Evolutionary conservation across 1,284 basidiomycete genomes (phyloP).

Genomic region (Trichosporon inkin): DNA sequence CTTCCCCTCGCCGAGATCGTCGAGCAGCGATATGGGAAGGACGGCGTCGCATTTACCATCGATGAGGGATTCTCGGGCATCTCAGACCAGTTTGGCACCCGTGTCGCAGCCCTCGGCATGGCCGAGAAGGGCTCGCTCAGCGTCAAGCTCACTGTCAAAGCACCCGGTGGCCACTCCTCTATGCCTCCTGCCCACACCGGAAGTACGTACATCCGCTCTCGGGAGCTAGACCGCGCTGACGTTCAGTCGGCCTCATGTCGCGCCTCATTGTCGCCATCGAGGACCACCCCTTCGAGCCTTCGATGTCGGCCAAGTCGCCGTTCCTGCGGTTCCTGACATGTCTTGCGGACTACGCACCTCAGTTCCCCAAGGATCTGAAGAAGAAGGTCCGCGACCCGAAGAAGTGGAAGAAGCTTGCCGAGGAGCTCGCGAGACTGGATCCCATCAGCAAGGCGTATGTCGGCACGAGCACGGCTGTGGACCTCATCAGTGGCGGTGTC

Average conservation of each 20-base stretch:
- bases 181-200: conserved; percentile 49
- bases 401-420: conserved; percentile 50
- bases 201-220: conserved; percentile 32
- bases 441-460: conserved; percentile 43
- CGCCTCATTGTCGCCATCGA: conserved; percentile 45
- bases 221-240: neutral
- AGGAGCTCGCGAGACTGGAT: conserved; percentile 39
- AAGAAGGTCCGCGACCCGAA: conserved; percentile 40
- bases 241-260: conserved; percentile 48
- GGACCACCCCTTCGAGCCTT: conserved; percentile 42
- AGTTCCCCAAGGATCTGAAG: conserved; percentile 43
- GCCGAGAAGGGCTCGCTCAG: conserved; percentile 53
- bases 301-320: conserved; percentile 46
- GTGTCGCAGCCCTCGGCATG: conserved; percentile 50
- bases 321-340: conserved; percentile 53
- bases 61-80: conserved; percentile 53
- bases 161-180: conserved; percentile 47
- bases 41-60: conserved; percentile 51
- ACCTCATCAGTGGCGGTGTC: conserved; percentile 48
- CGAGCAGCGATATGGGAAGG: conserved; percentile 45
- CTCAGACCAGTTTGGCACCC: conserved; percentile 38
- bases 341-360: conserved; percentile 51
- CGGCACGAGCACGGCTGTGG: conserved; percentile 47
- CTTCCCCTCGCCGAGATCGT: conserved; percentile 39
- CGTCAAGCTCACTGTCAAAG: conserved; percentile 45